Conservation (phyloP, 257 asterid genomes). For the Buddleja alternifolia region DNA sequence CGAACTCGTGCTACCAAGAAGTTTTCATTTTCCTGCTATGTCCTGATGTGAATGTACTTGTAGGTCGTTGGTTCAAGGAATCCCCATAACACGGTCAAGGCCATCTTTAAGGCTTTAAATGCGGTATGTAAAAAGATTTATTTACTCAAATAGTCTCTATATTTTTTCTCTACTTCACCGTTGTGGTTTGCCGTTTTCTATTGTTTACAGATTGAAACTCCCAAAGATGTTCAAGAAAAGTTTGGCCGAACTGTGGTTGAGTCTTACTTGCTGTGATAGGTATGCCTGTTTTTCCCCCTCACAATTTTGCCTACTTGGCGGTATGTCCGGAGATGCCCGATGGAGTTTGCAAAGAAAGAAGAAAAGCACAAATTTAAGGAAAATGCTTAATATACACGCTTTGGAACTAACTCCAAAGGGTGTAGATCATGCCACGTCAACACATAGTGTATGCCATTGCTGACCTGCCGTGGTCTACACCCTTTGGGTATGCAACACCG, state of each 20-base stretch:
- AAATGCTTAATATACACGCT: too few species aligned
- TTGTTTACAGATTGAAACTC: slow-evolving; percentile 73
- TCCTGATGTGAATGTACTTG: slow-evolving; percentile 31
- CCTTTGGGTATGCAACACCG: too few species aligned
- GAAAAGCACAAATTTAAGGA: too few species aligned
- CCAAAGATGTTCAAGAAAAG: slow-evolving; percentile 86
- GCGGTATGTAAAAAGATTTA: slow-evolving; percentile 55
- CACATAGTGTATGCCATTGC: too few species aligned
- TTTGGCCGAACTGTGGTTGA: slow-evolving; percentile 92
- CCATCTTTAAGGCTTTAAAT: slow-evolving; percentile 87
- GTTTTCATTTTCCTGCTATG: slow-evolving; percentile 6
- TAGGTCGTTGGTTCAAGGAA: slow-evolving; percentile 95
- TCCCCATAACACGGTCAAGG: slow-evolving; percentile 93
- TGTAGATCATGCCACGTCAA: too few species aligned
- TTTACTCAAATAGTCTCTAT: slow-evolving; percentile 10
- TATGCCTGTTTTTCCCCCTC: slow-evolving; percentile 12
- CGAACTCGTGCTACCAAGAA: not conserved
- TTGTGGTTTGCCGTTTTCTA: slow-evolving; percentile 14
- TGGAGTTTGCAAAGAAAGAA: too few species aligned
- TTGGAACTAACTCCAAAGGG: too few species aligned
- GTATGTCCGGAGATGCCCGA: not conserved
- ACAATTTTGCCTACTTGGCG: not conserved
- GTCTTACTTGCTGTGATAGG: slow-evolving; percentile 64
- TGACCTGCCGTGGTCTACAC: too few species aligned
- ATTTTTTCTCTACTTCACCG: slow-evolving; percentile 13